Evolutionary conservation across 768 basidiomycete genomes (phyloP), one percentile per base, ranked within the genome.

Genomic region (Panellus pusillus): DNA sequence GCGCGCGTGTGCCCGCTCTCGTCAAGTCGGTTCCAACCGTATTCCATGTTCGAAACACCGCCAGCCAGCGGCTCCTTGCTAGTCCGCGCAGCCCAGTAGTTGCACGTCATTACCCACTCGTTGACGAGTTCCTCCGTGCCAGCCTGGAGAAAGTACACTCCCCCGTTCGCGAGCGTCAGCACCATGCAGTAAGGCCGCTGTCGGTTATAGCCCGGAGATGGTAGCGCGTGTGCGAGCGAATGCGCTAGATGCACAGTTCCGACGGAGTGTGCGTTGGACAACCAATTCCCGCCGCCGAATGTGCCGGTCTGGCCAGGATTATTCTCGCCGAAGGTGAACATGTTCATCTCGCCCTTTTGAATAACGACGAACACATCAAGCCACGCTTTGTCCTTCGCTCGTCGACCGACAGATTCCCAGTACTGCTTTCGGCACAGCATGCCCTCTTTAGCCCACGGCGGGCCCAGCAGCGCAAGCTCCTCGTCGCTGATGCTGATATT

Each of bases 391-490:
- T 91, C 88, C 73, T 80, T 94, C 7, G 92, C 86, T 24, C 94
- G 77, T 66, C 90, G 93, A 13, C 89, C 87, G 1, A 81, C 75
- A 3, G 81, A 79, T 63, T 98, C 96, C 86, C 91, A 94, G 67
- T 95, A 98, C 57, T 93, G 91, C 67, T 98, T 98, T 19, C 95
- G 86, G 61, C 87, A 88, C 9, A 99, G 81, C 78, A 96, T 90
- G 12, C 97, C 97, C 70, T 99, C 97, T 70, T 99, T 99, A 0
- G 97, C 97, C 96, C 96, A 99, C 0, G 97, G 97, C 6, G 97
- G 86, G 14, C 97, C 97, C 14, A 97, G 83, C 35, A 98, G 75
- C 2, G 96, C 96, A 12, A 99, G 78, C 71, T 97, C 93, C 69
- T 98, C 97, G 63, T 98, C 96, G 7, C 89, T 85, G 54, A 98